phyloP scores from a whole-genome alignment of 2,329 filamentous ascomycete genomes.

The Aspergillus ibericus region DNA sequence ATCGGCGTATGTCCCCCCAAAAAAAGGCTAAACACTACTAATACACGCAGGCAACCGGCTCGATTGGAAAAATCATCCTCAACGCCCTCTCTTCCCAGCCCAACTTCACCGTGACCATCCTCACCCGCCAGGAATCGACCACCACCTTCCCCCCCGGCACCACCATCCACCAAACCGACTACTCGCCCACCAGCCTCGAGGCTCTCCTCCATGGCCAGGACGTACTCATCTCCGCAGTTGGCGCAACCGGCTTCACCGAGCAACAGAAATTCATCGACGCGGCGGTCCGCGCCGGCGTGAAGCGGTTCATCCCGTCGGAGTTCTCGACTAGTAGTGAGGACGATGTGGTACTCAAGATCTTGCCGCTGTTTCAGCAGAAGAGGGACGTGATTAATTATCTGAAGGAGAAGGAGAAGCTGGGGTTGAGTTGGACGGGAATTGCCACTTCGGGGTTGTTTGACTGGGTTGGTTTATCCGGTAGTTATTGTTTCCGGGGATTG shows the following conservation, averaged over 20 bases:
- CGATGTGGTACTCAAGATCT: conserved; percentile 22
- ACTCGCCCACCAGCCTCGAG: conserved; percentile 23
- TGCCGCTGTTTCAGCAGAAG: conserved; percentile 29
- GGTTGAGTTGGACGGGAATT: conserved; percentile 61
- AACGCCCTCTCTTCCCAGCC: conserved; percentile 14
- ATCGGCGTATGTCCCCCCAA: conserved; percentile 18
- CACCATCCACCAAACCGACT: conserved; percentile 25
- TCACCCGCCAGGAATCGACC: conserved; percentile 23
- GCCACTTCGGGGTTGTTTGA: conserved; percentile 63
- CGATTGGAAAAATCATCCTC: conserved; percentile 25
- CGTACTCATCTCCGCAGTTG: conserved; percentile 31
- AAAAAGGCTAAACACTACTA: neutral
- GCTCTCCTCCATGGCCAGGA: conserved; percentile 30
- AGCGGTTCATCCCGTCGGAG: conserved; percentile 36
- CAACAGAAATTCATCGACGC: conserved; percentile 36
- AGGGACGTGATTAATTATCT: conserved; percentile 52
- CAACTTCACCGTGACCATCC: conserved; percentile 23
- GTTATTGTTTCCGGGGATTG: no score
- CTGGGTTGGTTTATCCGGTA: conserved; percentile 38
- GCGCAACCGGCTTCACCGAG: conserved; percentile 21
- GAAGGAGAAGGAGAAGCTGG: conserved; percentile 46
- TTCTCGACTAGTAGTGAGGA: conserved; percentile 31
- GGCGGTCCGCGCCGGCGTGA: conserved; percentile 32
- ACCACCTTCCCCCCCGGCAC: conserved; percentile 21
- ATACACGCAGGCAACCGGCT: conserved; percentile 23